Base-by-base conservation (phyloP, 768 basidiomycete species). In the Porphyrellus cyaneotinctus region DNA sequence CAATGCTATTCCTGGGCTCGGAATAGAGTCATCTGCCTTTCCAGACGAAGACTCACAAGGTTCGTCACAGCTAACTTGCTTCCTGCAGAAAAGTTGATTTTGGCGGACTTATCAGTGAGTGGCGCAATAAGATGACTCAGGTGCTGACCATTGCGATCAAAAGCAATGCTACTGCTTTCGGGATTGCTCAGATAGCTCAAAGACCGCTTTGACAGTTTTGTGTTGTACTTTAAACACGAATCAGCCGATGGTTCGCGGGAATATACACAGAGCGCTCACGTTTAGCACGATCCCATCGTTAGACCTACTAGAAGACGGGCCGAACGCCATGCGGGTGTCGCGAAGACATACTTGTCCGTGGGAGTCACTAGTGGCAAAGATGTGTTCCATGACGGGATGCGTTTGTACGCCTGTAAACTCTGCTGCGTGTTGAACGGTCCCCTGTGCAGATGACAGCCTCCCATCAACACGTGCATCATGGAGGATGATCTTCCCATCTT, bases 261-360 rank as follows among this genome's bases (percentile, higher is more conserved):
- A 49, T 52, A 32, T 43, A 48, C 11, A 28, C 37, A 47, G 46
- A 49, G 17, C 3, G 30, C 41, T 51, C 18, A 51, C 57, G 43
- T 17, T 74, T 51, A 77, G 78, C 9, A 88, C 80, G 1, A 85
- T 71, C 0, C 87, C 86, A 13, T 78, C 65, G 17, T 73, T 66
- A 3, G 76, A 73, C 32, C 81, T 67, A 12, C 64, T 65, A 17
- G 66, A 66, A 18, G 66, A 58, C 39, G 82, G 74, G 18, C 84
- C 84, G 66, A 89, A 91, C 0, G 85, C 79, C 85, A 88, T 89
- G 13, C 88, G 75, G 15, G 72, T 70, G 65, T 91, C 88, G 15
- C 86, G 80, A 51, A 91, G 78, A 58, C 77, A 81, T 4, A 89
- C 82, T 22, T 69, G 67, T 5, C 88, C 87, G 15, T 61, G 67